phyloP scores from a whole-genome alignment of 805 yeast species.

The Schwanniomyces polymorphus region DNA sequence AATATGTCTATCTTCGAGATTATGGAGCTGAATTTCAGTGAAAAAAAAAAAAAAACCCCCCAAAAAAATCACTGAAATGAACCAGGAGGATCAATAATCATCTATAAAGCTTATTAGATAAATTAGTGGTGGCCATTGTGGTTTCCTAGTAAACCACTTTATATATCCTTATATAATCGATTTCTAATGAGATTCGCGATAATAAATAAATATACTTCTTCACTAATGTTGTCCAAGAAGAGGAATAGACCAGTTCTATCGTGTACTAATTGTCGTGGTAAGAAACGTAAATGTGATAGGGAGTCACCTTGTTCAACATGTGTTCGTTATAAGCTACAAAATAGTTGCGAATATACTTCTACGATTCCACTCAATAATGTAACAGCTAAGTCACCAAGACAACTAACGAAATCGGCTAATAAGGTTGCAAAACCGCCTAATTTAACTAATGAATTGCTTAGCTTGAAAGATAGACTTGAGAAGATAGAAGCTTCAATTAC shows the following conservation, averaged over 20 bases:
- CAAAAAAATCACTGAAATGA: background rate
- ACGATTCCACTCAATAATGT: background rate
- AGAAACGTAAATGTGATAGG: constrained; percentile 18
- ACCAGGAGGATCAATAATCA: too few species aligned
- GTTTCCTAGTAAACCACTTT: background rate
- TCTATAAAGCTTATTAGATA: too few species aligned
- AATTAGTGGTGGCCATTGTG: too few species aligned
- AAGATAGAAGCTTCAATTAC: constrained; percentile 7
- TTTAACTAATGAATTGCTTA: constrained; percentile 3
- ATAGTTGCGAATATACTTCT: constrained; percentile 4
- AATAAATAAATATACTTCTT: background rate
- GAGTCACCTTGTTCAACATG: constrained; percentile 12
- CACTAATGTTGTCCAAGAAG: constrained; percentile 4
- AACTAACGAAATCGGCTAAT: background rate
- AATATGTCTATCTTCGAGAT: background rate
- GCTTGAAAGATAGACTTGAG: constrained; percentile 1
- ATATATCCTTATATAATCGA: too few species aligned
- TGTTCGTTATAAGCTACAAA: constrained; percentile 5
- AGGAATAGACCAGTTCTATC: constrained; percentile 16
- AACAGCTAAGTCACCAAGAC: background rate
- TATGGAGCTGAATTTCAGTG: background rate
- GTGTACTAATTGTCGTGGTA: constrained; percentile 14
- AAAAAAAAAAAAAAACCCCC: background rate
- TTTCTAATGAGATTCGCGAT: background rate
- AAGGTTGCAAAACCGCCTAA: background rate